Evolutionary conservation across 2,329 filamentous ascomycete species (phyloP), one percentile per base, ranked within the genome.

Genomic region (Bertia moriformis): DNA sequence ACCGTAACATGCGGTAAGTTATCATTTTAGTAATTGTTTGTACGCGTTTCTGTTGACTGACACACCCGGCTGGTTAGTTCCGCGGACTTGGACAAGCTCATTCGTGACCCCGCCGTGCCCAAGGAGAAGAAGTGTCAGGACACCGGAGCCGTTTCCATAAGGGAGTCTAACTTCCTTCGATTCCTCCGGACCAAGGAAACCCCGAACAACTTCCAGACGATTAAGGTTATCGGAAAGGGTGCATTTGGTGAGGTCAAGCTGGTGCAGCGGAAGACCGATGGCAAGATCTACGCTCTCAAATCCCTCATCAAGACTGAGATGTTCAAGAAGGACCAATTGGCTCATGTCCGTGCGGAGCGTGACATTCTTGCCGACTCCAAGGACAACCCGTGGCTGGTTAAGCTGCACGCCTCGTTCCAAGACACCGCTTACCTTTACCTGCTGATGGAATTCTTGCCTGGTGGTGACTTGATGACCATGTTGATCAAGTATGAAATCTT

Each of bases 401-500:
- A 95, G 69, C 77, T 98, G 45, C 93, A 85, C 65, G 95, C 91
- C 12, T 96, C 91, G 1, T 98, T 98, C 69, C 91, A 98, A 62
- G 91, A 98, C 57, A 72, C 74, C 36, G 89, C 91, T 48, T 98
- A 95, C 65, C 68, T 98, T 24, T 98, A 98, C 67, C 91, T 98
- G 80, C 70, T 98, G 44, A 98, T 98, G 91, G 91, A 98, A 62
- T 98, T 96, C 62, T 72, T 98, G 59, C 91, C 91, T 4, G 91
- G 91, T 59, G 91, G 91, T 59, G 91, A 98, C 65, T 62, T 98
- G 58, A 98, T 98, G 91, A 98, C 91, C 3, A 98, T 98, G 91
- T 70, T 98, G 49, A 98, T 98, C 67, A 98, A 96, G 70, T 98
- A 98, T 55, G 91, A 98, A 59, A 95, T 98, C 58, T 98, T 98